Evolutionary conservation across 2,329 filamentous ascomycete species (phyloP).

Genomic region (Penicillium sp.): DNA sequence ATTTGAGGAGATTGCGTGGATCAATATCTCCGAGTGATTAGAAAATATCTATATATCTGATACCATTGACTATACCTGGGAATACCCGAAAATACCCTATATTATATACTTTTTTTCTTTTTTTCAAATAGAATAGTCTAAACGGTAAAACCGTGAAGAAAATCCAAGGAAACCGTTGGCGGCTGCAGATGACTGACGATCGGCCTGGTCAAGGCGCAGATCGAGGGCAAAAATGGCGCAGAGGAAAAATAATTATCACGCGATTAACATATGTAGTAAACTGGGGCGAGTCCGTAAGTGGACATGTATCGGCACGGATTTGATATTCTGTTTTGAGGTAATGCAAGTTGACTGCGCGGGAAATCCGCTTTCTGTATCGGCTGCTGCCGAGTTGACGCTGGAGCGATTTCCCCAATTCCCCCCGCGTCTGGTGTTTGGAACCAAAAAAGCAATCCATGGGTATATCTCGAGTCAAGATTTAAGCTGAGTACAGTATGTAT

Average conservation of each 20-base stretch:
- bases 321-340: not conserved
- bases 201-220: conserved; percentile 9
- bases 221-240: conserved; percentile 11
- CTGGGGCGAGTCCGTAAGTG: not conserved
- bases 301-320: not conserved
- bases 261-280: not conserved
- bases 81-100: not conserved
- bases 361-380: conserved; percentile 2
- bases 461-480: not conserved
- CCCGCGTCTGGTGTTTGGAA: not conserved
- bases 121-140: not conserved
- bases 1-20: not conserved
- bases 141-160: conserved; percentile 13
- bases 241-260: conserved; percentile 3
- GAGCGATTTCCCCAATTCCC: not conserved
- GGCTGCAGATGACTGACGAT: conserved; percentile 21
- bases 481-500: not conserved
- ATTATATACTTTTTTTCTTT: not conserved
- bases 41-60: not conserved
- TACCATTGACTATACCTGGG: not conserved
- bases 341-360: conserved; percentile 9
- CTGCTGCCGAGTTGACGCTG: conserved; percentile 4
- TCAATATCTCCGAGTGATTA: not conserved
- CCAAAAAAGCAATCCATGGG: not conserved
- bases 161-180: conserved; percentile 17